Evolutionary conservation across 192 early-diverging fungal species (phyloP).

Genomic region (Backusella parvicylindrica): DNA sequence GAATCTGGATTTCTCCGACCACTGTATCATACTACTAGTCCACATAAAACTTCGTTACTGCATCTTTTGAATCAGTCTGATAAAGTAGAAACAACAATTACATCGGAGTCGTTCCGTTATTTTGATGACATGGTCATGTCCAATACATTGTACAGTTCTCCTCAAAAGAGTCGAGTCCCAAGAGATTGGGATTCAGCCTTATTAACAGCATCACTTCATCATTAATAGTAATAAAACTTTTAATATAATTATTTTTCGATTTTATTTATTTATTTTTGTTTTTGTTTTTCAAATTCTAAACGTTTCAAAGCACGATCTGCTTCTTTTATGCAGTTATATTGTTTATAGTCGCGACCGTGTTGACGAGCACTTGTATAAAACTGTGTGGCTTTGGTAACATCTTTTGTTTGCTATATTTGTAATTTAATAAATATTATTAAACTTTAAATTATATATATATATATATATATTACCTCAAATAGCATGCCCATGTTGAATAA

Average conservation of each 20-base stretch:
- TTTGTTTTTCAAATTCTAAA: slow-evolving; percentile 24
- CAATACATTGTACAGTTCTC: background rate
- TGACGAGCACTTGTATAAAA: slow-evolving; percentile 40
- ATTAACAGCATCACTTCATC: background rate
- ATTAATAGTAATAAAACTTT: background rate
- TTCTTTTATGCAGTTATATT: slow-evolving; percentile 35
- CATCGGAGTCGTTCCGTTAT: background rate
- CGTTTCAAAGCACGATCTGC: slow-evolving; percentile 40
- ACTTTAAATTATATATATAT: background rate
- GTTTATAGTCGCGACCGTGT: slow-evolving; percentile 39
- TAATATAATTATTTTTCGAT: background rate
- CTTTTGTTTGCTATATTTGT: slow-evolving; percentile 36
- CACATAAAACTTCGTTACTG: background rate
- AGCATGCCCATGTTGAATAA: slow-evolving; percentile 56
- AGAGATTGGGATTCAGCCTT: background rate
- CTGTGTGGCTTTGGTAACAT: slow-evolving; percentile 33
- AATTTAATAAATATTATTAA: slow-evolving; percentile 1
- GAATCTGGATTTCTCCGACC: background rate
- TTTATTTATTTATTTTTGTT: background rate
- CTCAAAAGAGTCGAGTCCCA: background rate
- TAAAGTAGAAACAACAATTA: slow-evolving; percentile 12
- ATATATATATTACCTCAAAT: slow-evolving; percentile 47
- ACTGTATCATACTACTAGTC: background rate
- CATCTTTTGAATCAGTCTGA: slow-evolving; percentile 9
- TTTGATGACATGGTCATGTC: slow-evolving; percentile 12